Conservation (phyloP, 2,329 filamentous ascomycete genomes). For the Fusarium brevicatenulatum region DNA sequence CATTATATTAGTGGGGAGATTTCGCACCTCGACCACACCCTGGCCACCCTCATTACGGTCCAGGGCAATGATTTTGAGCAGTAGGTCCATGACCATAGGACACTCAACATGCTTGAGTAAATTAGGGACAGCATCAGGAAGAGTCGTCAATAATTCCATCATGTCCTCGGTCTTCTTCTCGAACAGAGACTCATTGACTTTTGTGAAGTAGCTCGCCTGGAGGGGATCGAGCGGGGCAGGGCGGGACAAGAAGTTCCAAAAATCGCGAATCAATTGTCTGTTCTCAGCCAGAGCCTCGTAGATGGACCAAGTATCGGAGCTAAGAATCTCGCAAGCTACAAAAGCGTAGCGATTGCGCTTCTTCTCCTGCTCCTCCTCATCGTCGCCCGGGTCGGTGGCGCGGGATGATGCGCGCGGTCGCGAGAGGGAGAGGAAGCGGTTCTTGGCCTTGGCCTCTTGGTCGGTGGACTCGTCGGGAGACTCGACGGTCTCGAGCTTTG, state of each 20-base stretch:
- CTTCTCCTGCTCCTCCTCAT: slow-evolving; percentile 84
- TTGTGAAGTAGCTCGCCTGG: slow-evolving; percentile 97
- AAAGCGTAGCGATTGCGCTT: slow-evolving; percentile 94
- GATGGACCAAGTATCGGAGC: slow-evolving; percentile 97
- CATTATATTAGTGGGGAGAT: neutral
- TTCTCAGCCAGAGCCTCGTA: slow-evolving; percentile 92
- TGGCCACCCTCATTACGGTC: slow-evolving; percentile 92
- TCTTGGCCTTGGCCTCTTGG: slow-evolving; percentile 60
- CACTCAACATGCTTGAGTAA: slow-evolving; percentile 95
- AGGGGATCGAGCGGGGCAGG: slow-evolving; percentile 89
- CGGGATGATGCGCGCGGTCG: slow-evolving; percentile 65
- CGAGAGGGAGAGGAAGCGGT: slow-evolving; percentile 58
- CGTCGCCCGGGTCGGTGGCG: slow-evolving; percentile 57
- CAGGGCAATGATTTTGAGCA: slow-evolving; percentile 95
- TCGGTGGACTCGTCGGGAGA: slow-evolving; percentile 63
- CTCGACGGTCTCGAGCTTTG: slow-evolving; percentile 70
- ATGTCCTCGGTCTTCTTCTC: slow-evolving; percentile 99
- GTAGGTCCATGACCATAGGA: slow-evolving; percentile 96
- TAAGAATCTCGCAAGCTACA: slow-evolving; percentile 90
- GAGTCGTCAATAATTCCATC: slow-evolving; percentile 85
- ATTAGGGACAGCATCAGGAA: slow-evolving; percentile 83
- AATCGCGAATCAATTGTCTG: slow-evolving; percentile 78
- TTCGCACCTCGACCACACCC: slow-evolving; percentile 84
- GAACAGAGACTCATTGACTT: slow-evolving; percentile 96
- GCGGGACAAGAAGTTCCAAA: slow-evolving; percentile 90